Evolutionary conservation across 257 asterid species (phyloP).

Genomic region (Solanum acaule): DNA sequence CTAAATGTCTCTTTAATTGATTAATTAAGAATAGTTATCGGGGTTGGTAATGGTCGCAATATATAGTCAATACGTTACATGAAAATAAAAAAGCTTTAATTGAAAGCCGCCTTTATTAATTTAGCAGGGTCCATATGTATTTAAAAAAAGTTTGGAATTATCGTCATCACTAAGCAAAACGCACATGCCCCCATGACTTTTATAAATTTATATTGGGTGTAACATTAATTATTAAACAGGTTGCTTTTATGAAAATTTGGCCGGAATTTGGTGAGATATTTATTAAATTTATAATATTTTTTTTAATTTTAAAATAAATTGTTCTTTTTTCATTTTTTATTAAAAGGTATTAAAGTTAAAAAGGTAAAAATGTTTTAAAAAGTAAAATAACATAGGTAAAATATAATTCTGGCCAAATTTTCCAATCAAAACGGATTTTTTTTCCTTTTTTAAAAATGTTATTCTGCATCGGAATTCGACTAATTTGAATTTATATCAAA

Average conservation of each 20-base stretch:
- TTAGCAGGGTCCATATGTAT: not conserved
- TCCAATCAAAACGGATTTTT: no score
- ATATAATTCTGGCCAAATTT: no score
- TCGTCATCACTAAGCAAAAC: not conserved
- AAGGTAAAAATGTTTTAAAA: no score
- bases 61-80: not conserved
- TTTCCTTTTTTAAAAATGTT: no score
- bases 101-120: not conserved
- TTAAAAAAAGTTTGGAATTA: not conserved
- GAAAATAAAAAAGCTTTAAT: not conserved
- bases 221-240: not conserved
- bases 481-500: accelerated
- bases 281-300: no score
- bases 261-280: no score
- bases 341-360: no score
- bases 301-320: no score
- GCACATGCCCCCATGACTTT: not conserved
- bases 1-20: not conserved
- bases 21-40: not conserved
- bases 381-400: no score
- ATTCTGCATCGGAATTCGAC: no score
- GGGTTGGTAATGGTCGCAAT: not conserved
- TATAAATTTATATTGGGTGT: not conserved
- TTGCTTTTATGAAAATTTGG: no score
- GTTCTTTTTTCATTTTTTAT: no score